Percentiles rank a stretch among this genome's conserved stretches.
Evolutionary conservation across 2,329 filamentous ascomycete genomes (phyloP).

Genomic region (Orbilia brochopaga): DNA sequence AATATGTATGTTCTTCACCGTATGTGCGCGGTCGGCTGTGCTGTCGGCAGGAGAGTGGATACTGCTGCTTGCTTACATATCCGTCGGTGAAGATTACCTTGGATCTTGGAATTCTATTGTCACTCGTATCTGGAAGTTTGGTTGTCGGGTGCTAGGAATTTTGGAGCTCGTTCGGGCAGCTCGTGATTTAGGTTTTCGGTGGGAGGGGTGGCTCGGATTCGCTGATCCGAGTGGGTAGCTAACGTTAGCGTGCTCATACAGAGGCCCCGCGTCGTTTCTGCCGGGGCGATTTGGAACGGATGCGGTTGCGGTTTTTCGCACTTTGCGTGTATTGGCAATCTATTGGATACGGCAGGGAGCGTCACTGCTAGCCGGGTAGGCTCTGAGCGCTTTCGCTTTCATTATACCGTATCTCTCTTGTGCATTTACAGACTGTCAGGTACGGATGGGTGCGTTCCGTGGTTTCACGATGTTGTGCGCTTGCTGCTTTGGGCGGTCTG

Average conservation of each 20-base stretch:
- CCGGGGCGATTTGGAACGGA: background rate
- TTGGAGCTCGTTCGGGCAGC: background rate
- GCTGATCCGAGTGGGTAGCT: background rate
- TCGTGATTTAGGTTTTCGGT: background rate
- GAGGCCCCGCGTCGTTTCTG: background rate
- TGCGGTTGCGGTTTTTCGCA: slow-evolving; percentile 1
- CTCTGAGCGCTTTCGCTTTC: too few species aligned
- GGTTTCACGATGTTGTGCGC: slow-evolving; percentile 9
- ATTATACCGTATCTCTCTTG: too few species aligned
- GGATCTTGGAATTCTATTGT: too few species aligned
- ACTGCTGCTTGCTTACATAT: too few species aligned
- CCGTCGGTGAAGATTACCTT: too few species aligned
- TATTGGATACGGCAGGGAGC: background rate
- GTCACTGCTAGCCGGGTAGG: too few species aligned
- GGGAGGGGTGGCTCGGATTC: background rate
- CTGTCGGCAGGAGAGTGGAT: too few species aligned
- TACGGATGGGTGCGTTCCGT: too few species aligned
- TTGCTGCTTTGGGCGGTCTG: background rate
- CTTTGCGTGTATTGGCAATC: slow-evolving; percentile 3
- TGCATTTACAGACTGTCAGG: too few species aligned
- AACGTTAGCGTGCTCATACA: background rate
- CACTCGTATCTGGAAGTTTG: too few species aligned
- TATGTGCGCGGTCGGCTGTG: too few species aligned
- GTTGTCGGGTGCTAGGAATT: background rate
- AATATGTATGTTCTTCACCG: too few species aligned